A percentile compares a stretch with the other conserved stretches of the same genome.
phyloP scores from a whole-genome alignment of 1,284 basidiomycete species.

The Fomitopsis pinicola region DNA sequence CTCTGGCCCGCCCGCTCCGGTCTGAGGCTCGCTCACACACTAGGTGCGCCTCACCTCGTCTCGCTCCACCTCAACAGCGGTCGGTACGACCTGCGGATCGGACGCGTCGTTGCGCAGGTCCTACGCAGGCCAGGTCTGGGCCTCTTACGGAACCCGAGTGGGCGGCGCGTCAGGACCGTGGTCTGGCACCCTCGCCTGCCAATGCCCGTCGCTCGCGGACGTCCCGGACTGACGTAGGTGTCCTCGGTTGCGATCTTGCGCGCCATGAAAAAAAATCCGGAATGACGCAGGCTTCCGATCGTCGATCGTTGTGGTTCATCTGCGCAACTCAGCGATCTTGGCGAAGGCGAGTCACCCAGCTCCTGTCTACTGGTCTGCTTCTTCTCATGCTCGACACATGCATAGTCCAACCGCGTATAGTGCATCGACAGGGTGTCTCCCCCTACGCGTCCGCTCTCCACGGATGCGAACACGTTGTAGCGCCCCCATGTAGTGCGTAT shows the following conservation, averaged over 20 bases:
- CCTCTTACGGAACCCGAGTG: not conserved
- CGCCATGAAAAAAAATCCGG: not conserved
- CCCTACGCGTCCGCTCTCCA: not conserved
- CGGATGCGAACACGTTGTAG: not conserved
- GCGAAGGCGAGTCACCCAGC: not conserved
- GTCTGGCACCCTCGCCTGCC: not conserved
- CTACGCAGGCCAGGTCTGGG: not conserved
- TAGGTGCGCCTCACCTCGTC: not conserved
- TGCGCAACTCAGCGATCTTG: not conserved
- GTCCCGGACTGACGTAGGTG: not conserved
- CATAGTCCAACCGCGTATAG: too few relatives aligned
- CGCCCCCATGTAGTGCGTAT: not conserved
- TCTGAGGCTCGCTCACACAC: not conserved
- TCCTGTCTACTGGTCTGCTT: too few relatives aligned
- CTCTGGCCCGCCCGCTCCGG: not conserved
- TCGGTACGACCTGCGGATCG: not conserved
- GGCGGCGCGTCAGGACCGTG: not conserved
- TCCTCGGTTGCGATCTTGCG: not conserved
- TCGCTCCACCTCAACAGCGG: not conserved
- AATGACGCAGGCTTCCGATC: not conserved
- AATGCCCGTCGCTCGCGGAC: not conserved
- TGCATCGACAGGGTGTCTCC: too few relatives aligned
- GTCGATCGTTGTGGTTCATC: not conserved
- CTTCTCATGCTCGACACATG: too few relatives aligned
- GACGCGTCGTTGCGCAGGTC: slow-evolving; percentile 1